Evolutionary conservation across 1,284 basidiomycete genomes (phyloP).

Genomic region (Trichosporon faecale): DNA sequence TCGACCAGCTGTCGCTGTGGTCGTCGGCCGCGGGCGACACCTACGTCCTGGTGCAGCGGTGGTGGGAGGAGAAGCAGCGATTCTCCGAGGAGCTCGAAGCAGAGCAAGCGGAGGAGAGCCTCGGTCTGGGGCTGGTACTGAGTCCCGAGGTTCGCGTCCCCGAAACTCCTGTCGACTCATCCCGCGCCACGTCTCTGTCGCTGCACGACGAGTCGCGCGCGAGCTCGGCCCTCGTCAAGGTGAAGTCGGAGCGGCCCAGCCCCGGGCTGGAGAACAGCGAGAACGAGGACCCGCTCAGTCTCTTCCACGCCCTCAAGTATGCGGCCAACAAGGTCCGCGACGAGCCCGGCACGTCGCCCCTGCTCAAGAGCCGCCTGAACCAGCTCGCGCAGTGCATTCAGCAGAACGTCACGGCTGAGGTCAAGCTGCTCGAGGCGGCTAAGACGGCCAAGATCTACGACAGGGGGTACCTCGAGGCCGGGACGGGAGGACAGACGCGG

Average conservation of each 20-base stretch:
- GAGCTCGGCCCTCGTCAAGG: neutral
- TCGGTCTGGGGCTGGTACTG: neutral
- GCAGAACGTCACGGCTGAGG: neutral
- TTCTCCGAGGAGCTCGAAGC: neutral
- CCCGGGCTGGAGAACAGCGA: neutral
- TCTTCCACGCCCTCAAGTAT: neutral
- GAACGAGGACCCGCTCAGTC: neutral
- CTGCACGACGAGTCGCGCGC: neutral
- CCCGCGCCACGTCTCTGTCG: neutral
- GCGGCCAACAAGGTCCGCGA: slow-evolving; percentile 6
- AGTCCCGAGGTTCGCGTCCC: neutral
- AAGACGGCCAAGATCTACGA: neutral
- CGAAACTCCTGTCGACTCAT: neutral
- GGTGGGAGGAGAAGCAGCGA: neutral
- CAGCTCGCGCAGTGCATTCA: slow-evolving; percentile 5
- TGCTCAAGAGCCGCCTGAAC: slow-evolving; percentile 5
- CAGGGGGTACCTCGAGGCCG: neutral
- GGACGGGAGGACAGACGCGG: slow-evolving; percentile 13
- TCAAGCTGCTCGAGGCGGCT: neutral
- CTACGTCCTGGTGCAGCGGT: neutral
- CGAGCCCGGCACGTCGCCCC: neutral
- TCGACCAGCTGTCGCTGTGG: slow-evolving; percentile 9
- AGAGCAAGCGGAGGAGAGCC: neutral
- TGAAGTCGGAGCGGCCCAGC: neutral
- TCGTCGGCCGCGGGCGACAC: neutral